A percentile compares a stretch with the other conserved stretches of the same genome.
Conservation (phyloP, 768 basidiomycete species). For the Tulasnella calospora region DNA sequence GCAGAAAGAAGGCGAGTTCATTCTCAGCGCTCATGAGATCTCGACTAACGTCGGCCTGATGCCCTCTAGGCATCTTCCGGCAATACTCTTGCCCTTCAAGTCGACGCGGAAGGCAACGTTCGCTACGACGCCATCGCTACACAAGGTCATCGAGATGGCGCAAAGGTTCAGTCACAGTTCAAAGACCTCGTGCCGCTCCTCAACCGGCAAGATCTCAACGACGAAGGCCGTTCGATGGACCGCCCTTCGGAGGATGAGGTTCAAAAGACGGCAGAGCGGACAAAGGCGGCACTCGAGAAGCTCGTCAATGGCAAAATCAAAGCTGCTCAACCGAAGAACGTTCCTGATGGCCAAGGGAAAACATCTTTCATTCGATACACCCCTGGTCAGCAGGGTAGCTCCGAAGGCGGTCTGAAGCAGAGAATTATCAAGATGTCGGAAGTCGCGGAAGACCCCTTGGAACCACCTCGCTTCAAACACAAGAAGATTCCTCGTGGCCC, state of each 20-base stretch:
- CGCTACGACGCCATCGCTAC: constrained; percentile 96
- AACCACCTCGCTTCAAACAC: constrained; percentile 95
- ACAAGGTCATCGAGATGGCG: constrained; percentile 85
- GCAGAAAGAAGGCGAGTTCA: constrained; percentile 77
- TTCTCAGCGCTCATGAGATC: too few relatives aligned
- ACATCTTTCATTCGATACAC: constrained; percentile 94
- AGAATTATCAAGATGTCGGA: constrained; percentile 99
- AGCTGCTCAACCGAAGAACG: constrained; percentile 94
- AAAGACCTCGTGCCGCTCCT: constrained; percentile 93
- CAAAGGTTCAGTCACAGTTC: constrained; percentile 89
- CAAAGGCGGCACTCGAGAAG: constrained; percentile 86
- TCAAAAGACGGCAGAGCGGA: constrained; percentile 84
- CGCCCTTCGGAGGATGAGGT: constrained; percentile 92
- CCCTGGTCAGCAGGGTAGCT: constrained; percentile 78
- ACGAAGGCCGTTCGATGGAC: constrained; percentile 71
- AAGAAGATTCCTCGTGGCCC: constrained; percentile 98
- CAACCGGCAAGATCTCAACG: constrained; percentile 81
- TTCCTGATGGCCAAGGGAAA: constrained; percentile 77
- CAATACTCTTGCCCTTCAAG: constrained; percentile 93
- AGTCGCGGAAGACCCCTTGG: constrained; percentile 94
- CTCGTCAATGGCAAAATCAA: constrained; percentile 95
- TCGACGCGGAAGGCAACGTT: constrained; percentile 93
- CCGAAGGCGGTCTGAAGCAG: constrained; percentile 66
- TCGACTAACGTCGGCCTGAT: background rate
- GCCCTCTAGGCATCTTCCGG: constrained; percentile 70